These are phyloP conservation scores for Kregervanrija fluxuum DNA, from an alignment of 805 yeast genomes.

Conservation along the genomic window DNA sequence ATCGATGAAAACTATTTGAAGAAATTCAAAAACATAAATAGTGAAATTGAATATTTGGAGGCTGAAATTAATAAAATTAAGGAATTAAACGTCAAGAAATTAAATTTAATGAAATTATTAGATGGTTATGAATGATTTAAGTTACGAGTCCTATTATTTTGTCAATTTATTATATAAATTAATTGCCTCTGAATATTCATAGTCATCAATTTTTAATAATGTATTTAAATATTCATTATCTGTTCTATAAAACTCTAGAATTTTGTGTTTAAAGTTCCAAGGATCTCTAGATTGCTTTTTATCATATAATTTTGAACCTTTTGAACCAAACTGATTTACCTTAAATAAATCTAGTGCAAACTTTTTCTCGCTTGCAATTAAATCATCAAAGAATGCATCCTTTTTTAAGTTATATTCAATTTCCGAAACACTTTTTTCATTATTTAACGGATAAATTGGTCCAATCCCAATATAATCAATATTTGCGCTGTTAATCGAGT, in stretches of 20 bases:
- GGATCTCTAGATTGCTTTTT: slow-evolving; percentile 58
- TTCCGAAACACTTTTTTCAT: slow-evolving; percentile 2
- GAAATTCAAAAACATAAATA: slow-evolving; percentile 56
- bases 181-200: slow-evolving; percentile 23
- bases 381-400: slow-evolving; percentile 36
- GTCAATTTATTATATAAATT: slow-evolving; percentile 9
- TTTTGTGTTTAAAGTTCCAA: slow-evolving; percentile 16
- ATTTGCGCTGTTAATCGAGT: slow-evolving; percentile 19
- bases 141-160: not conserved
- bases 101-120: slow-evolving; percentile 45
- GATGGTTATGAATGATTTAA: slow-evolving; percentile 31
- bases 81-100: slow-evolving; percentile 51
- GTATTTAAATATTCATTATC: slow-evolving; percentile 13
- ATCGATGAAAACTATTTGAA: slow-evolving; percentile 22
- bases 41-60: slow-evolving; percentile 65
- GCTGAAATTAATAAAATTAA: slow-evolving; percentile 52
- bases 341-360: slow-evolving; percentile 49
- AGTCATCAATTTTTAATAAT: slow-evolving; percentile 22
- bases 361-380: slow-evolving; percentile 41
- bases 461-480: slow-evolving; percentile 50
- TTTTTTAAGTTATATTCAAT: slow-evolving; percentile 17
- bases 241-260: slow-evolving; percentile 1
- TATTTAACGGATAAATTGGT: slow-evolving; percentile 38
- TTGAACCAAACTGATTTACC: slow-evolving; percentile 52
- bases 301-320: slow-evolving; percentile 29